phyloP scores from a whole-genome alignment of 1,139 yeast species.

The Sugiyamaella japonica region DNA sequence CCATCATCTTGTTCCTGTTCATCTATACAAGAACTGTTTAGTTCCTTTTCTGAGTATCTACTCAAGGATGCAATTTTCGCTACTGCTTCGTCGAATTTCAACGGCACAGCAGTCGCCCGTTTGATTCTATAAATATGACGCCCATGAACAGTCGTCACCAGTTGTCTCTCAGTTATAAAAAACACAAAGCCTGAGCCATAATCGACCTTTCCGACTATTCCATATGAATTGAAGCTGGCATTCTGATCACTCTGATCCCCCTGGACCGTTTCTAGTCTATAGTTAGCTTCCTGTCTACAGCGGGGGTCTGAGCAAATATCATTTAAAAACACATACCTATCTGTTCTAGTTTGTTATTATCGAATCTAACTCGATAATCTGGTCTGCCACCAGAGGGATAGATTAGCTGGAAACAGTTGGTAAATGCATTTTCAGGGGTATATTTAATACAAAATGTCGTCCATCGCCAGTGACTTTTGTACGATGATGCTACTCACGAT shows the following conservation, averaged over 20 bases:
- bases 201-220: constrained; percentile 29
- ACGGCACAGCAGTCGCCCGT: constrained; percentile 25
- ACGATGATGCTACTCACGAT: constrained; percentile 3
- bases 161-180: constrained; percentile 26
- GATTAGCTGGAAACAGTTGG: constrained; percentile 2
- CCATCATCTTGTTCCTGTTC: background rate
- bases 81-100: constrained; percentile 18
- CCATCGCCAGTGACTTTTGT: background rate
- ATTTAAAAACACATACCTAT: background rate
- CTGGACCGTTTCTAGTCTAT: background rate
- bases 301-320: background rate
- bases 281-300: background rate
- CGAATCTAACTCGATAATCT: constrained; percentile 8
- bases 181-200: constrained; percentile 28
- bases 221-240: constrained; percentile 16
- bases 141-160: constrained; percentile 22
- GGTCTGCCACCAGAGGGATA: background rate
- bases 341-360: constrained; percentile 13
- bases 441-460: background rate
- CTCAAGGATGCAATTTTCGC: background rate
- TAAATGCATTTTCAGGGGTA: background rate
- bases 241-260: background rate
- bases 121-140: constrained; percentile 23
- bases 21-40: background rate
- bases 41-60: background rate